A percentile compares a stretch with the other conserved stretches of the same genome.
Conservation (phyloP, 768 basidiomycete genomes). For the Suillus occidentalis region DNA sequence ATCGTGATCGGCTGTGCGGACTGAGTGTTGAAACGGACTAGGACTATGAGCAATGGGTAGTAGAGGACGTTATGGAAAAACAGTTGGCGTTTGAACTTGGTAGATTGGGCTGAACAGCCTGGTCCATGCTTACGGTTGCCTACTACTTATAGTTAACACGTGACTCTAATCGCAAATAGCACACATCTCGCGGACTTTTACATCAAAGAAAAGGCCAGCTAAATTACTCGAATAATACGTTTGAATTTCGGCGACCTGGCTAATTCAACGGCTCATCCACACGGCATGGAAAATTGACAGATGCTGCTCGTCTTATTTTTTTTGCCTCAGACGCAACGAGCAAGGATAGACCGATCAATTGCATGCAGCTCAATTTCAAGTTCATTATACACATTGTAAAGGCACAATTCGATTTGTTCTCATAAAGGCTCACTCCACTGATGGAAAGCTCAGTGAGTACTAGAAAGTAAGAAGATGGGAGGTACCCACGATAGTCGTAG, state of each 20-base stretch:
- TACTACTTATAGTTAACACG: conserved; percentile 36
- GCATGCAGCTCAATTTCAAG: neutral
- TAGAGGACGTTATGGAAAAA: too few species aligned
- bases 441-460: neutral
- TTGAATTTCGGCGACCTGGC: neutral
- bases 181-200: too few species aligned
- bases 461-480: neutral
- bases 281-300: neutral
- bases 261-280: neutral
- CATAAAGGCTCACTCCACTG: neutral
- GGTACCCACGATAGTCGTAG: neutral
- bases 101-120: too few species aligned
- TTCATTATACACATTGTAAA: neutral
- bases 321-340: neutral
- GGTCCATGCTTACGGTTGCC: too few species aligned
- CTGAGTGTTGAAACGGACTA: too few species aligned
- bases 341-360: neutral
- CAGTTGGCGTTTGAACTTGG: too few species aligned
- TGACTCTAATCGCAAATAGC: conserved; percentile 10
- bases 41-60: too few species aligned
- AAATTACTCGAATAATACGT: too few species aligned
- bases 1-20: too few species aligned
- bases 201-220: neutral
- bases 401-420: neutral
- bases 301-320: neutral